Conservation (phyloP, 306 rosid genomes). For the Ormosia emarginata region DNA sequence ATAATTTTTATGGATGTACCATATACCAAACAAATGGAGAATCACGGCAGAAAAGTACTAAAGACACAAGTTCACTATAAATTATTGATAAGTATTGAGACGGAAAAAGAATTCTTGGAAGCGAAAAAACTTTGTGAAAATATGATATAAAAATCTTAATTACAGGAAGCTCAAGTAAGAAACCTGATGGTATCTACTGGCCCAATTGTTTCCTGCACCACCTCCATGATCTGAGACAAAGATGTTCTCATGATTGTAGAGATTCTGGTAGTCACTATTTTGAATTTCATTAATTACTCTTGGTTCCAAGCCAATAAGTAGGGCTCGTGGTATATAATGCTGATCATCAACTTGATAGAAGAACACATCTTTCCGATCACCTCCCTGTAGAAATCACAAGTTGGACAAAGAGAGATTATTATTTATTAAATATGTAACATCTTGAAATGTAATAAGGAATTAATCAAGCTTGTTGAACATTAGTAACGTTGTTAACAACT, state of each 20-base stretch:
- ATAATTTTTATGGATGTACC: neutral
- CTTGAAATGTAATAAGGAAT: no score
- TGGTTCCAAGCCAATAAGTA: conserved; percentile 92
- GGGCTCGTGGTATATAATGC: conserved; percentile 93
- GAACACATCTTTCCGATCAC: conserved; percentile 94
- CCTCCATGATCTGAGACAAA: conserved; percentile 96
- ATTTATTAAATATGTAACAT: no score
- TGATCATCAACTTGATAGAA: conserved; percentile 99
- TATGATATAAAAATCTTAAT: neutral
- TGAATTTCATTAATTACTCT: conserved; percentile 95
- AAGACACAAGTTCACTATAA: neutral
- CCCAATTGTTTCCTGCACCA: conserved; percentile 99
- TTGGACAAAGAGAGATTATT: neutral
- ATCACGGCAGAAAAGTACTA: neutral
- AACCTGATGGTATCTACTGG: conserved; percentile 98
- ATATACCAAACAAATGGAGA: neutral
- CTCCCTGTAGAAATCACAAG: conserved; percentile 55
- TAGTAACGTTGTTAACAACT: no score
- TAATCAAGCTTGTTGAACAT: no score
- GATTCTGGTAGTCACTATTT: conserved; percentile 87
- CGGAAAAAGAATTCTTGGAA: neutral
- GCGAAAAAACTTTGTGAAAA: neutral
- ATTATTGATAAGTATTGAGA: neutral
- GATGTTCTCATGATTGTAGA: conserved; percentile 91
- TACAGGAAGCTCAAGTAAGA: neutral